These are phyloP conservation scores for Nannizzia gypsea DNA, from an alignment of 2,329 filamentous ascomycete genomes.

Conservation along the genomic window DNA sequence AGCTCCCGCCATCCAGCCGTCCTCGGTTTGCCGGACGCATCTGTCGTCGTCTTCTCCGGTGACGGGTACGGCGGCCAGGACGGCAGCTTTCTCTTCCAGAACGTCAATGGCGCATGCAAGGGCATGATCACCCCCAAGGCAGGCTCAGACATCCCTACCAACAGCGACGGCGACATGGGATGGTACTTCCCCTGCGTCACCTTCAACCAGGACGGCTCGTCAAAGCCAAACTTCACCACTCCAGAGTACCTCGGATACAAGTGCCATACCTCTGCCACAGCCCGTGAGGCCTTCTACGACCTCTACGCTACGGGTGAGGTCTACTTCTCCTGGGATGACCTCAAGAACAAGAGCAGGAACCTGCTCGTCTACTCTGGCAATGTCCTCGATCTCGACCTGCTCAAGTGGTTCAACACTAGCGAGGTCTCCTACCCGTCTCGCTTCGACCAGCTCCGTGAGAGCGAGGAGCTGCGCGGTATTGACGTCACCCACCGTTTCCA, in stretches of 20 bases:
- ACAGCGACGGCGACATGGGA: conserved; percentile 60
- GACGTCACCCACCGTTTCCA: conserved; percentile 87
- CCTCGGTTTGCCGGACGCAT: conserved; percentile 57
- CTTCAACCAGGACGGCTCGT: conserved; percentile 89
- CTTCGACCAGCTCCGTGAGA: conserved; percentile 69
- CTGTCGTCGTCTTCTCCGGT: conserved; percentile 62
- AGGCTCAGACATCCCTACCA: conserved; percentile 67
- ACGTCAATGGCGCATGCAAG: conserved; percentile 96
- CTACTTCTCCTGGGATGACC: conserved; percentile 91
- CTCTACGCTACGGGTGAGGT: conserved; percentile 67
- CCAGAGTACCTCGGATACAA: conserved; percentile 72
- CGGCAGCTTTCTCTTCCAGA: conserved; percentile 94
- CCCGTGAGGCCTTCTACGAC: conserved; percentile 64
- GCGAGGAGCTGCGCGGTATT: conserved; percentile 60
- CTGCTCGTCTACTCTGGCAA: conserved; percentile 88
- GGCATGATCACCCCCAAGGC: conserved; percentile 62
- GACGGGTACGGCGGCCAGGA: conserved; percentile 84
- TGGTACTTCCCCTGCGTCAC: conserved; percentile 95
- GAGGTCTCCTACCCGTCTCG: conserved; percentile 64
- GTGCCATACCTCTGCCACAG: conserved; percentile 66
- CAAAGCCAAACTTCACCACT: conserved; percentile 58
- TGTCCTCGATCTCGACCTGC: conserved; percentile 77
- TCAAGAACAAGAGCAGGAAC: conserved; percentile 79
- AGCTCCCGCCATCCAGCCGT: conserved; percentile 68
- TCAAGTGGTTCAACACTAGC: conserved; percentile 77